Percentiles rank a stretch among this genome's conserved stretches.
These are phyloP conservation scores for Emmonsia crescens DNA, from an alignment of 2,329 filamentous ascomycete genomes.

Conservation along the genomic window DNA sequence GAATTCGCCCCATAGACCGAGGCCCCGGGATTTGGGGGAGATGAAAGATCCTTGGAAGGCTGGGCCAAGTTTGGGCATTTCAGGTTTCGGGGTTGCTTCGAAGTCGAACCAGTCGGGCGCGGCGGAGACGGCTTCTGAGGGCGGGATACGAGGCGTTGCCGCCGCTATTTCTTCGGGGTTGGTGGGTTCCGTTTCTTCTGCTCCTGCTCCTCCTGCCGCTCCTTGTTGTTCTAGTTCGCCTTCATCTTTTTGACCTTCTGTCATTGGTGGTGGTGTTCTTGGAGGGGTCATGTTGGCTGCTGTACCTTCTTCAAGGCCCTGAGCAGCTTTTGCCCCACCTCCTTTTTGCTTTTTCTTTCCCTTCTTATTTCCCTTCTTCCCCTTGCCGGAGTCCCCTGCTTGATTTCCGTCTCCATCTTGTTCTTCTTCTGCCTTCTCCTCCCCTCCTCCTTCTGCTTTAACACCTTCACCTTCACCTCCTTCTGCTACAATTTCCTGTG, in stretches of 20 bases:
- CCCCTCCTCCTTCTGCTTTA: not conserved
- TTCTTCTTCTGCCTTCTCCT: constrained; percentile 13
- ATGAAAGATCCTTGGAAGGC: constrained; percentile 23
- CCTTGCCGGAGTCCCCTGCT: constrained; percentile 15
- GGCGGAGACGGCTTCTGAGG: constrained; percentile 3
- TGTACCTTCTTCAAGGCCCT: constrained; percentile 16
- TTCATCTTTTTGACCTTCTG: constrained; percentile 13
- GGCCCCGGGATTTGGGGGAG: constrained; percentile 20
- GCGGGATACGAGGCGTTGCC: not conserved
- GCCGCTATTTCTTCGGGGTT: constrained; percentile 8
- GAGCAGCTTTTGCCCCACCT: constrained; percentile 4
- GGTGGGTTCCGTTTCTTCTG: constrained; percentile 8
- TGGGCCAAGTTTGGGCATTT: constrained; percentile 6
- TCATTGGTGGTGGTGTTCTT: constrained; percentile 25
- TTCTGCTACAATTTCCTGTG: constrained; percentile 5
- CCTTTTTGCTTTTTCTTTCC: constrained; percentile 21
- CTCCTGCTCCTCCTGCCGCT: not conserved
- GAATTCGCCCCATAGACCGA: constrained; percentile 32
- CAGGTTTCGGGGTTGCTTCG: constrained; percentile 7
- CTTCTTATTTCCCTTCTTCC: constrained; percentile 23
- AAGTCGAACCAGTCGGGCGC: constrained; percentile 8
- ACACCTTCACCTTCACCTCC: constrained; percentile 4
- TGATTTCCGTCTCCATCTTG: constrained; percentile 8
- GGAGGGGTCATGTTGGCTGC: constrained; percentile 27
- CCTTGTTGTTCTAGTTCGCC: constrained; percentile 8